phyloP scores from a whole-genome alignment of 495 filamentous ascomycete species.

The Tuber aestivum region DNA sequence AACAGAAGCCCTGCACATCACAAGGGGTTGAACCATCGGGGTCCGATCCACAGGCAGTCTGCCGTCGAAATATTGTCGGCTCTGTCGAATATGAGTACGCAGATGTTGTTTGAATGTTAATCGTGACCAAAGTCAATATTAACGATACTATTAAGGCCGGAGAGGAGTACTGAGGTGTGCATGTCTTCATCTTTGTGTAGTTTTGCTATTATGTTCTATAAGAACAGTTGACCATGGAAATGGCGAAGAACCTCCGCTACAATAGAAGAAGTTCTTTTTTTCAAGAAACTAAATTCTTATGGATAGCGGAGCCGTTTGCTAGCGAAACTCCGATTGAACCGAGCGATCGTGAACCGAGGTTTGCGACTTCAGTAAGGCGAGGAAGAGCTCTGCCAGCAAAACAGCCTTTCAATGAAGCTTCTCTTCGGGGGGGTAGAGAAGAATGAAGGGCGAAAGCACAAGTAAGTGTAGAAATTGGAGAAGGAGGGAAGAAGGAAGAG shows the following conservation, averaged over 20 bases:
- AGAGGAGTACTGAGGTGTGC: constrained; percentile 1
- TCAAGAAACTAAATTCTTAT: not conserved
- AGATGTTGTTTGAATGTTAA: not conserved
- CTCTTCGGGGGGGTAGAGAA: constrained; percentile 7
- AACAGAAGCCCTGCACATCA: constrained; percentile 28
- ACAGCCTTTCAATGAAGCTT: constrained; percentile 18
- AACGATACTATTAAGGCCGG: constrained; percentile 5
- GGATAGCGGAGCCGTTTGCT: not conserved
- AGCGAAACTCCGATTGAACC: not conserved
- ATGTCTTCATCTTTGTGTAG: constrained; percentile 15
- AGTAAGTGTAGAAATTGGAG: not conserved
- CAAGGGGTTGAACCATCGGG: constrained; percentile 8
- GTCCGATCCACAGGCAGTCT: constrained; percentile 11
- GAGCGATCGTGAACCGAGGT: constrained; percentile 4
- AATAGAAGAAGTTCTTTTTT: constrained; percentile 7
- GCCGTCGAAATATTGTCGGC: constrained; percentile 24
- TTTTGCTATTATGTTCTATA: constrained; percentile 5
- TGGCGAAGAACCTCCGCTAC: constrained; percentile 6
- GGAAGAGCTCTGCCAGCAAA: constrained; percentile 7
- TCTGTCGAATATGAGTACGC: constrained; percentile 6
- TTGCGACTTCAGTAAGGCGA: not conserved
- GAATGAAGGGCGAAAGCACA: constrained; percentile 5
- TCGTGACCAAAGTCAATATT: not conserved
- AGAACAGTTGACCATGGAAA: constrained; percentile 3
- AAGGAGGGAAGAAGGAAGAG: constrained; percentile 10